A percentile compares a stretch with the other conserved stretches of the same genome.
phyloP scores from a whole-genome alignment of 2,329 filamentous ascomycete genomes.

The Capronia coronata region DNA sequence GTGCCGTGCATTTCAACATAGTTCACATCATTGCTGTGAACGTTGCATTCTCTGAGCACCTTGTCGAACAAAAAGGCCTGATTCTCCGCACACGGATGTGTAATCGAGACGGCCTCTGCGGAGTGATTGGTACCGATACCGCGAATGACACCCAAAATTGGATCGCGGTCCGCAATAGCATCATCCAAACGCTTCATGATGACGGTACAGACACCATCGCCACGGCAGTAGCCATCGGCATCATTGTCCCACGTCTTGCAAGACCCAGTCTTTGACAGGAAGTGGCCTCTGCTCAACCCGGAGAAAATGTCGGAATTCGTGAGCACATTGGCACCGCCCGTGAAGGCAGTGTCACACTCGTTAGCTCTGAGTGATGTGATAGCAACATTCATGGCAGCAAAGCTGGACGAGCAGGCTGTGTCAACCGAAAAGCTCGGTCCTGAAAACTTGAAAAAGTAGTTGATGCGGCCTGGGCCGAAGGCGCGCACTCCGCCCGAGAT shows the following conservation, averaged over 20 bases:
- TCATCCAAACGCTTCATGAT: conserved; percentile 75
- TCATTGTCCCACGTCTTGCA: conserved; percentile 76
- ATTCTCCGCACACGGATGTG: conserved; percentile 37
- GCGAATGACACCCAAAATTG: conserved; percentile 63
- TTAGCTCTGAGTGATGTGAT: conserved; percentile 68
- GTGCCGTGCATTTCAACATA: conserved; percentile 41
- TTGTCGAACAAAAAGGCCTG: conserved; percentile 36
- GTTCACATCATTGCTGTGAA: conserved; percentile 35
- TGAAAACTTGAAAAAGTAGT: conserved; percentile 71
- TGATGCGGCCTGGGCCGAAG: conserved; percentile 58
- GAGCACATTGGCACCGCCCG: conserved; percentile 70
- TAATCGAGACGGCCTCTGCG: conserved; percentile 38
- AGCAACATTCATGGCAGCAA: conserved; percentile 64
- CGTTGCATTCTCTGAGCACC: conserved; percentile 34
- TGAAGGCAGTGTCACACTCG: conserved; percentile 74
- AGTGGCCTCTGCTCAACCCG: conserved; percentile 68
- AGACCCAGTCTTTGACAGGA: conserved; percentile 67
- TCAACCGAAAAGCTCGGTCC: conserved; percentile 68
- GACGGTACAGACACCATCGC: conserved; percentile 66
- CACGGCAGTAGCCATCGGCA: conserved; percentile 77
- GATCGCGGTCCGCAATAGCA: conserved; percentile 66
- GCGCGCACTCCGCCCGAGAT: conserved; percentile 58
- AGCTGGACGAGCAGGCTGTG: conserved; percentile 70
- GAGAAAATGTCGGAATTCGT: conserved; percentile 77
- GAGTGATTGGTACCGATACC: conserved; percentile 75